Percentiles rank a stretch among this genome's conserved stretches.
phyloP scores from a whole-genome alignment of 352 stramenopile species.

The Peronospora destructor region DNA sequence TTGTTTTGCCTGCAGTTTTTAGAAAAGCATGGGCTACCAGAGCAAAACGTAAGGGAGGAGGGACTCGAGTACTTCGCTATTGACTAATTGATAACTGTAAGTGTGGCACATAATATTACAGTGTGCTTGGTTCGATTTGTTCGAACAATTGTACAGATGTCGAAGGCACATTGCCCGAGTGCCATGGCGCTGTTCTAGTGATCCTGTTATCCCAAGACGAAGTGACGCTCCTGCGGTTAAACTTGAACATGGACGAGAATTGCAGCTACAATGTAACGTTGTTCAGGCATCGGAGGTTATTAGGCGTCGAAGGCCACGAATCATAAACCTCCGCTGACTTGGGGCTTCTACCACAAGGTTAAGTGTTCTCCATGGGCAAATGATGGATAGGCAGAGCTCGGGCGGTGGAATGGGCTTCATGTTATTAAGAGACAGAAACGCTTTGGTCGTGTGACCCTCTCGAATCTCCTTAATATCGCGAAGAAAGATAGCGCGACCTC shows the following conservation, averaged over 20 bases:
- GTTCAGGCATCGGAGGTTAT: not conserved
- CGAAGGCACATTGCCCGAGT: not conserved
- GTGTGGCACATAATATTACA: constrained; percentile 19
- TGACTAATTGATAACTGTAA: constrained; percentile 25
- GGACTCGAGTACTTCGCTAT: constrained; percentile 52
- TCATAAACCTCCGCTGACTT: constrained; percentile 52
- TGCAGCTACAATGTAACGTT: not conserved
- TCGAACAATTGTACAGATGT: not conserved
- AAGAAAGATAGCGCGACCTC: constrained; percentile 33
- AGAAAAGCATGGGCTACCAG: constrained; percentile 37
- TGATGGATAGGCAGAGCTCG: constrained; percentile 51
- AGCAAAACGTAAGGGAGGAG: constrained; percentile 46
- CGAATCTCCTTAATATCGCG: constrained; percentile 48
- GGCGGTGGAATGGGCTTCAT: constrained; percentile 18
- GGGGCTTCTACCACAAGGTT: constrained; percentile 45
- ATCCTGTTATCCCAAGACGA: not conserved
- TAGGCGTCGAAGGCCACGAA: constrained; percentile 37
- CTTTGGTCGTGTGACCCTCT: constrained; percentile 42
- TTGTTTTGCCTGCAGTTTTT: constrained; percentile 63
- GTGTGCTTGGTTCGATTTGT: not conserved
- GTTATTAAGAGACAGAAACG: constrained; percentile 34
- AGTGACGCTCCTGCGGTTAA: not conserved
- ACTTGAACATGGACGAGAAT: not conserved
- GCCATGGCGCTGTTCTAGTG: not conserved
- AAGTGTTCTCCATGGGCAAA: constrained; percentile 55